Base-by-base conservation (phyloP, 345 rosid genomes). In the Camelina laxa region DNA sequence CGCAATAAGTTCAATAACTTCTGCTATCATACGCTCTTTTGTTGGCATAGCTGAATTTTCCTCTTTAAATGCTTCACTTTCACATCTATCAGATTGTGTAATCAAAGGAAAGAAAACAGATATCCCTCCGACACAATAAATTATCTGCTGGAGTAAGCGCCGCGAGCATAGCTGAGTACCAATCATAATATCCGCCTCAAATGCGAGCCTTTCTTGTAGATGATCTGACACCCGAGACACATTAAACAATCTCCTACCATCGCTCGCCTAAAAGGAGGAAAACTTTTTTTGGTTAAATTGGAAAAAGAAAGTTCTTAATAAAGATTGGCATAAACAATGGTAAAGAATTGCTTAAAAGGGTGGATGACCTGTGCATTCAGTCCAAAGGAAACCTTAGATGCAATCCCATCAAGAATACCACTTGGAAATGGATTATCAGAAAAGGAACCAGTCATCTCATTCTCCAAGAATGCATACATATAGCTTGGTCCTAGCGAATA, bases 81-180 rank as follows among this genome's bases (percentile, higher is more conserved):
- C 91, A 82, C 85, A 93, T 82, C 88, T 84, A 74, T 91, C 98
- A 71, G 89, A 89, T 69, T 89, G 94, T 31, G 90, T 84, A 65
- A 91, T 89, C 49, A 93, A 87, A 49, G 98, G 98, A 74, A 93
- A 93, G 82, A 93, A 93, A 69, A 93, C 98, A 31, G 98, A 91
- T 39, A 93, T 89, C 65, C 98, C 98, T 67, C 98, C 98, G 41
- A 89, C 97, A 73, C 98, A 93, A 80, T 93, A 93, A 76, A 93
- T 88, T 77, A 91, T 93, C 79, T 89, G 89, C 79, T 91, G 96
- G 80, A 93, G 85, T 86, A 91, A 84, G 71, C 98, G 88, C 36
- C 97, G 88, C 13, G 93, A 93, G 74, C 98, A 93, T 85, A 93
- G 83, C 78, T 91, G 90, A 47, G 96, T 88, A 41, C 97, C 97